Conservation (phyloP, 1,284 basidiomycete species). For the Schizophyllum commune region DNA sequence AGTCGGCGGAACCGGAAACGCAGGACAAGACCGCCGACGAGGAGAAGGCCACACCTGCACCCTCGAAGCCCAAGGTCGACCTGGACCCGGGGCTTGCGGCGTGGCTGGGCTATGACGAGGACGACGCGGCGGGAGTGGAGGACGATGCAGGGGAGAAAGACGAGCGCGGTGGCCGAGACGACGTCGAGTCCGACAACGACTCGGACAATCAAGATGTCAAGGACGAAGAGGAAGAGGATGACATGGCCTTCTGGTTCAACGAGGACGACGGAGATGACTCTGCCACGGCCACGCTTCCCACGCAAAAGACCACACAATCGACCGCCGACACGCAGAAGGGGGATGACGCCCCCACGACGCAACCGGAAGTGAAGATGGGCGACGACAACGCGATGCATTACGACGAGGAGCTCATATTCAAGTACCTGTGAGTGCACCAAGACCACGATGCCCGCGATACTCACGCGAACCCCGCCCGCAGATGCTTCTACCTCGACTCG, state of each 20-base stretch:
- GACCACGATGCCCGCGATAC: background rate
- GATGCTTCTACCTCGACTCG: slow-evolving; percentile 85
- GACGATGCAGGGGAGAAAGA: slow-evolving; percentile 12
- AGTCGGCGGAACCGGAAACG: slow-evolving; percentile 10
- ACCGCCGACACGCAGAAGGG: slow-evolving; percentile 7
- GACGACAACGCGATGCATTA: slow-evolving; percentile 64
- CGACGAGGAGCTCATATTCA: slow-evolving; percentile 70
- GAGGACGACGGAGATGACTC: slow-evolving; percentile 37
- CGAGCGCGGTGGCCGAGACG: slow-evolving; percentile 3
- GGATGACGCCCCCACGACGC: slow-evolving; percentile 6
- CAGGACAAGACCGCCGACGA: slow-evolving; percentile 11
- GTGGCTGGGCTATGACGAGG: slow-evolving; percentile 25
- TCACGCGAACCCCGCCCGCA: slow-evolving; percentile 19
- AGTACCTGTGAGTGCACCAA: slow-evolving; percentile 54
- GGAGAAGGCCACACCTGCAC: slow-evolving; percentile 17
- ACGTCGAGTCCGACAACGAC: slow-evolving; percentile 42
- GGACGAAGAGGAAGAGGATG: slow-evolving; percentile 26
- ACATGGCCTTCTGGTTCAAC: slow-evolving; percentile 8
- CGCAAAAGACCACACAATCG: background rate
- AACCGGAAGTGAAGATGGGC: slow-evolving; percentile 48
- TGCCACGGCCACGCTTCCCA: slow-evolving; percentile 1
- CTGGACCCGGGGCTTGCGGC: slow-evolving; percentile 45
- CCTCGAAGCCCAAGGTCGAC: slow-evolving; percentile 14
- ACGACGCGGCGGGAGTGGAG: slow-evolving; percentile 8
- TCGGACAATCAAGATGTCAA: slow-evolving; percentile 57